These are phyloP conservation scores for Parachaetomium inaequale DNA, from an alignment of 495 filamentous ascomycete species.

Conservation along the genomic window DNA sequence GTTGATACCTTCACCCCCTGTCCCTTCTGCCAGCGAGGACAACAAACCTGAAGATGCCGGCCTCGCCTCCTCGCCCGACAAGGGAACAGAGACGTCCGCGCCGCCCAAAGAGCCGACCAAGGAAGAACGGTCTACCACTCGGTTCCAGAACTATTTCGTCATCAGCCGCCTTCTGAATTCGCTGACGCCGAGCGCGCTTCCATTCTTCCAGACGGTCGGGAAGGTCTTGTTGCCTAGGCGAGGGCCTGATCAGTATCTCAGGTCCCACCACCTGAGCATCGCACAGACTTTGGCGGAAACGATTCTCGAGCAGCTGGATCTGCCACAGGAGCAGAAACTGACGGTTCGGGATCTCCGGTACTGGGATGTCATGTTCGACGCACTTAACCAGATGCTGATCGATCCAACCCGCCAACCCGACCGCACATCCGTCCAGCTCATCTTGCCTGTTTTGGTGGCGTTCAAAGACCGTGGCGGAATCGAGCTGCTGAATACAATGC, in stretches of 20 bases:
- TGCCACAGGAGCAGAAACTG: constrained; percentile 20
- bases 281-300: constrained; percentile 74
- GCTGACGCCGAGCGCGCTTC: constrained; percentile 64
- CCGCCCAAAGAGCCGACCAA: constrained; percentile 30
- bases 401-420: constrained; percentile 56
- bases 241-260: constrained; percentile 57
- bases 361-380: constrained; percentile 73
- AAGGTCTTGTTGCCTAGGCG: constrained; percentile 73
- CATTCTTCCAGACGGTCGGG: constrained; percentile 75
- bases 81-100: constrained; percentile 30
- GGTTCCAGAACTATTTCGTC: constrained; percentile 74
- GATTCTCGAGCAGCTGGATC: constrained; percentile 60
- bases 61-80: constrained; percentile 29
- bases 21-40: not conserved
- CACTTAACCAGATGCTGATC: constrained; percentile 71
- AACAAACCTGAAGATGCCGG: constrained; percentile 14
- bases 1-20: not conserved
- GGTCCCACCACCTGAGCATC: constrained; percentile 66
- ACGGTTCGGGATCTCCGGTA: constrained; percentile 61
- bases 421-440: constrained; percentile 58
- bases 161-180: constrained; percentile 73
- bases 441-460: constrained; percentile 75
- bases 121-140: constrained; percentile 37
- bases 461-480: constrained; percentile 82
- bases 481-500: constrained; percentile 65